These are phyloP conservation scores for Pilasporangium apinafurcum DNA, from an alignment of 352 stramenopile genomes.

Conservation along the genomic window DNA sequence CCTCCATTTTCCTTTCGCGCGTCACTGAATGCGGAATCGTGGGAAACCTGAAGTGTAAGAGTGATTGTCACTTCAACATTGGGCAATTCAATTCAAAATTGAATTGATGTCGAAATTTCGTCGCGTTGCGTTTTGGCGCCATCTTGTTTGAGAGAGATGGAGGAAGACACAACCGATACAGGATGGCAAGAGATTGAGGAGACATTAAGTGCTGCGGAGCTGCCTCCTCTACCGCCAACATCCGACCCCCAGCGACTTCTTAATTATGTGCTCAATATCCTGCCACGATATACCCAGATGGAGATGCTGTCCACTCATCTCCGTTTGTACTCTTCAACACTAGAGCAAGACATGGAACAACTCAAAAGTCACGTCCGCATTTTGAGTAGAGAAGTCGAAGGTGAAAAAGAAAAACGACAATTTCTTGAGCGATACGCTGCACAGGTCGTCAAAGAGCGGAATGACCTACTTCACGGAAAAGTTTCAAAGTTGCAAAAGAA, in stretches of 20 bases:
- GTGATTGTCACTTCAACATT: constrained; percentile 51
- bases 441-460: constrained; percentile 82
- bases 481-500: constrained; percentile 27
- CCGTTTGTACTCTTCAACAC: constrained; percentile 53
- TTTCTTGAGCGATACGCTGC: constrained; percentile 78
- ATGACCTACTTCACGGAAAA: constrained; percentile 66
- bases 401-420: constrained; percentile 69
- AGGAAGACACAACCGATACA: constrained; percentile 6
- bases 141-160: constrained; percentile 2
- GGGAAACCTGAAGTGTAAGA: constrained; percentile 4
- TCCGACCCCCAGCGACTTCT: constrained; percentile 70
- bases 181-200: constrained; percentile 62
- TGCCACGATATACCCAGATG: constrained; percentile 78
- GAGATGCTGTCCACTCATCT: constrained; percentile 76
- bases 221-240: constrained; percentile 60
- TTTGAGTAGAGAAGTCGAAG: constrained; percentile 33
- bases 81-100: constrained; percentile 13
- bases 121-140: background rate
- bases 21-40: constrained; percentile 2
- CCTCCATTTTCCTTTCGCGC: constrained; percentile 23
- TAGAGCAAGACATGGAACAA: constrained; percentile 78
- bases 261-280: constrained; percentile 65
- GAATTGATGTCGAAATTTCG: constrained; percentile 3
- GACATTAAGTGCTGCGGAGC: constrained; percentile 34
- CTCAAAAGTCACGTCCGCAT: constrained; percentile 51